These are phyloP conservation scores for Penicillium glabrum DNA, from an alignment of 2,329 filamentous ascomycete genomes.

Conservation along the genomic window DNA sequence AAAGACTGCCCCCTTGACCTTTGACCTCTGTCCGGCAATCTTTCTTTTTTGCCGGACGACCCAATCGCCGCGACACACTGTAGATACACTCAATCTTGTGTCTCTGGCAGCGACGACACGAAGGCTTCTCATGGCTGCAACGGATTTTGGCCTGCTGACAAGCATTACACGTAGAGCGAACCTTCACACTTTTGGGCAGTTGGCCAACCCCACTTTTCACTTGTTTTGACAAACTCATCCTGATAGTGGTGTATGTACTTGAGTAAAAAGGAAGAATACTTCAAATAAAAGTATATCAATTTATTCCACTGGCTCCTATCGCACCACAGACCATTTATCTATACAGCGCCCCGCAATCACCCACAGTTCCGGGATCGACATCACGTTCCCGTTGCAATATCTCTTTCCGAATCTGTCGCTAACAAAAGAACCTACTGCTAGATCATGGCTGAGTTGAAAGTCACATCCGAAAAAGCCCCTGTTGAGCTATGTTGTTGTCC, in stretches of 20 bases:
- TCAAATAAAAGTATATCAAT: neutral
- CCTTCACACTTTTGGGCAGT: slow-evolving; percentile 35
- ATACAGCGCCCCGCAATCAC: neutral
- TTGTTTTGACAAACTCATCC: slow-evolving; percentile 3
- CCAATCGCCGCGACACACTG: slow-evolving; percentile 36
- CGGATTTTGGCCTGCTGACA: slow-evolving; percentile 41
- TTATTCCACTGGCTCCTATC: neutral
- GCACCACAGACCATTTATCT: slow-evolving; percentile 4
- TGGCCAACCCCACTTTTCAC: slow-evolving; percentile 3
- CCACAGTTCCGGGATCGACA: neutral
- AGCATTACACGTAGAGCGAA: slow-evolving; percentile 40
- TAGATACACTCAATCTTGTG: slow-evolving; percentile 37
- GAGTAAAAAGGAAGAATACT: neutral
- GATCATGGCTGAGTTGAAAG: neutral
- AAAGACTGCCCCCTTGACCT: neutral
- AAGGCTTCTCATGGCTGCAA: slow-evolving; percentile 38
- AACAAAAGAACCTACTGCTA: neutral
- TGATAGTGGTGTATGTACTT: neutral
- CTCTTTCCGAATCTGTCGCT: neutral
- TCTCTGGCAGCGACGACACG: slow-evolving; percentile 35
- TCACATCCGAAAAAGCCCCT: slow-evolving; percentile 4
- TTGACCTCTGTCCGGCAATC: neutral
- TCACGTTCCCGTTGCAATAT: neutral
- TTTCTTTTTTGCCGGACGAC: slow-evolving; percentile 35
- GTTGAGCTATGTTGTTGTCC: slow-evolving; percentile 39